Evolutionary conservation across 768 basidiomycete species (phyloP), one percentile per base, ranked within the genome.

Genomic region (Lactarius hengduanensis): DNA sequence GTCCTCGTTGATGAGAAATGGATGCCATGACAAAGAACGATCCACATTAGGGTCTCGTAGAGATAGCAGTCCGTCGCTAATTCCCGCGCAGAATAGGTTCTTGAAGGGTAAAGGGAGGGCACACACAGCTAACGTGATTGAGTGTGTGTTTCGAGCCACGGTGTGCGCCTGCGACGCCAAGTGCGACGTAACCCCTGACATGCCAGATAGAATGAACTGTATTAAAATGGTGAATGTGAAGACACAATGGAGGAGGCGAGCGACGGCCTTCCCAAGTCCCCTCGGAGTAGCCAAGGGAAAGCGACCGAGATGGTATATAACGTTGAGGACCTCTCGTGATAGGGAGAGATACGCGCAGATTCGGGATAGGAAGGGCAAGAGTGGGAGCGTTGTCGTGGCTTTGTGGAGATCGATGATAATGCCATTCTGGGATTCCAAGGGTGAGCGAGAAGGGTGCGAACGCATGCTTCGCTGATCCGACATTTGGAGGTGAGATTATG

Each of bases 41-140:
- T 41, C 40, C 40, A 41, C 40, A 34, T 34, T 34, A 34, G 32
- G 32, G 11, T 41, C 11, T 4, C 3, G 40, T 16, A 15, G 40
- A 41, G 40, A 41, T 15, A 41, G 36, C 10, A 11, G 15, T 41
- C 16, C 40, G 16, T 16, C 16, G 40, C 40, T 41, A 5, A 41
- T 5, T 41, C 16, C 40, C 40, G 40, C 18, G 40, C 58, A 59
- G n/a, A 43, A 28, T 4, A 43, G 2, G 26, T 28, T 18, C 40
- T 59, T 59, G 58, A 59, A 59, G 28, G 58, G 58, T 16, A 59
- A 13, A 28, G 58, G 58, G 43, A 59, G 58, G 15, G 40, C 58
- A 43, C 59, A 59, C 4, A 45, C 16, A 3, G 41, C 59, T n/a
- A n/a, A 59, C 20, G 28, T 30, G 30, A 59, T 45, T 5, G 43